Evolutionary conservation across 306 rosid species (phyloP).

Genomic region (Coriaria nepalensis): DNA sequence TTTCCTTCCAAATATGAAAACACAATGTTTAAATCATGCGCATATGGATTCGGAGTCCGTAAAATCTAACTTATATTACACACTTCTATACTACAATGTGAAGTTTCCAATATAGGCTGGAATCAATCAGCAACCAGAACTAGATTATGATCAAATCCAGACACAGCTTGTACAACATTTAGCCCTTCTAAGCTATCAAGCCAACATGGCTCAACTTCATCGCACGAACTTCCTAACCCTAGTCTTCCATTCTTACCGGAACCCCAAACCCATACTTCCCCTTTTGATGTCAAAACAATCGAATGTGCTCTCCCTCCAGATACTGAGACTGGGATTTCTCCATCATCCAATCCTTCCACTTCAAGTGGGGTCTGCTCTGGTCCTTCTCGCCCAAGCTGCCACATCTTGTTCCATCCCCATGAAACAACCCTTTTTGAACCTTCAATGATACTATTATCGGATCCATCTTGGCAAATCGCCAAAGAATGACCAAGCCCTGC

Average conservation of each 20-base stretch:
- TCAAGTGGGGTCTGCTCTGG: conserved; percentile 32
- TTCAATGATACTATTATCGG: conserved; percentile 20
- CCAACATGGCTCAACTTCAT: conserved; percentile 53
- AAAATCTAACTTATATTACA: too few relatives aligned
- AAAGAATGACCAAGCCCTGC: conserved; percentile 91
- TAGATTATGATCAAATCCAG: conserved; percentile 84
- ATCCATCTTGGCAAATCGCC: conserved; percentile 49
- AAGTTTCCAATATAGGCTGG: too few relatives aligned
- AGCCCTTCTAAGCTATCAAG: conserved; percentile 52
- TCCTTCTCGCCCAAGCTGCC: conserved; percentile 79
- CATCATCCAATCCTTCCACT: conserved; percentile 45
- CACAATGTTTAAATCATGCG: too few relatives aligned
- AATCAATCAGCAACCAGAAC: conserved; percentile 49
- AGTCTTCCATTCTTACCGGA: conserved; percentile 81
- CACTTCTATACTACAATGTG: too few relatives aligned
- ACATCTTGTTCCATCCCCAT: conserved; percentile 86
- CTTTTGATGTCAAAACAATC: conserved; percentile 46
- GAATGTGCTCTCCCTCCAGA: conserved; percentile 89
- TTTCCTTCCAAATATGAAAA: too few relatives aligned
- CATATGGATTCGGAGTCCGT: too few relatives aligned
- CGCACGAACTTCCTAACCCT: conserved; percentile 60
- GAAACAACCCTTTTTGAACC: conserved; percentile 36
- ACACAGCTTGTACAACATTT: conserved; percentile 59
- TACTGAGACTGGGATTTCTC: conserved; percentile 45
- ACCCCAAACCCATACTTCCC: conserved; percentile 88